These are phyloP conservation scores for Seiridium cupressi DNA, from an alignment of 2,329 filamentous ascomycete species.

Conservation along the genomic window DNA sequence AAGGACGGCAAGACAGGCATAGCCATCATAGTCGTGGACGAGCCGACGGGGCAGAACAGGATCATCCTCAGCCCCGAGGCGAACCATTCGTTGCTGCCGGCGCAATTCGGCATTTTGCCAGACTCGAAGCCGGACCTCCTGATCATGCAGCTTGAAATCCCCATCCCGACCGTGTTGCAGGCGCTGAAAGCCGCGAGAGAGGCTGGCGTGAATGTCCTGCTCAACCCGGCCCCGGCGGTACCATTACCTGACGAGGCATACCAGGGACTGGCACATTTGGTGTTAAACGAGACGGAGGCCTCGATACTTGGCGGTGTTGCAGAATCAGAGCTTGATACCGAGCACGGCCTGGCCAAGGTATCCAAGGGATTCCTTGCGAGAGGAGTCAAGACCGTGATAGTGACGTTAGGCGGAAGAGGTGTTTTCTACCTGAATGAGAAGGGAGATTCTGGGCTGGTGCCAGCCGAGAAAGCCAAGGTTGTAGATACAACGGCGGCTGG, in stretches of 20 bases:
- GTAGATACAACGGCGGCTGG: constrained; percentile 93
- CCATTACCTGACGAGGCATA: constrained; percentile 66
- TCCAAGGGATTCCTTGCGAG: constrained; percentile 60
- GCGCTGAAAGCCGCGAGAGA: constrained; percentile 52
- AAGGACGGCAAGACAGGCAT: constrained; percentile 59
- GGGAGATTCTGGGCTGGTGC: constrained; percentile 46
- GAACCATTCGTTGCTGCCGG: constrained; percentile 51
- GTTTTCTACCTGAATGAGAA: constrained; percentile 61
- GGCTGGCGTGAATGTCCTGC: constrained; percentile 58
- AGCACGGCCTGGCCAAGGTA: constrained; percentile 44
- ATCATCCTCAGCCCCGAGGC: constrained; percentile 74
- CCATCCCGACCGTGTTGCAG: constrained; percentile 61
- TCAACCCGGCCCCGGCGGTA: constrained; percentile 83
- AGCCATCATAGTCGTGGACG: constrained; percentile 74
- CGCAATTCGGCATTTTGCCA: constrained; percentile 32
- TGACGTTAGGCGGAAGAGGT: constrained; percentile 83
- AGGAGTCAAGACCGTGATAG: constrained; percentile 74
- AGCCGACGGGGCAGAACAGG: constrained; percentile 70
- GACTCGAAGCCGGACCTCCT: constrained; percentile 56
- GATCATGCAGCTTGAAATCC: constrained; percentile 78
- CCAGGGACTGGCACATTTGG: constrained; percentile 68
- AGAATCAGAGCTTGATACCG: constrained; percentile 47
- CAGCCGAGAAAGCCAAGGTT: constrained; percentile 69
- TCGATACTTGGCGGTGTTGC: constrained; percentile 62
- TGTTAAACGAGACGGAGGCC: constrained; percentile 91